Percentiles rank a stretch among this genome's conserved stretches.
Evolutionary conservation across 495 filamentous ascomycete species (phyloP).

Genomic region (Rusavskia elegans): DNA sequence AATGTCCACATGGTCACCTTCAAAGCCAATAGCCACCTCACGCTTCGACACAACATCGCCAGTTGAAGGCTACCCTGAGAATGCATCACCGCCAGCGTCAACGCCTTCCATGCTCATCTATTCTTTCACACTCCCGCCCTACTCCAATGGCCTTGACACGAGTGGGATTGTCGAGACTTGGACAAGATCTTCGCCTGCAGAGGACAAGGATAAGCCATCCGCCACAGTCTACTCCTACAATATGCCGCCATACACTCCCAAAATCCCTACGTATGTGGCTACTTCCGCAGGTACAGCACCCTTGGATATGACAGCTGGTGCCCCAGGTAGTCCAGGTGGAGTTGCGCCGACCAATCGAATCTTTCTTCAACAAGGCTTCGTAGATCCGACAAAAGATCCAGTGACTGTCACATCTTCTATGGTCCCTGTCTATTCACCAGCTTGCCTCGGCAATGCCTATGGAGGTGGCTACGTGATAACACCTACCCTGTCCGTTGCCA

Average conservation of each 20-base stretch:
- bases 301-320: background rate
- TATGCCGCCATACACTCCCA: background rate
- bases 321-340: constrained; percentile 8
- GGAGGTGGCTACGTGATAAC: constrained; percentile 14
- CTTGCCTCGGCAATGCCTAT: constrained; percentile 14
- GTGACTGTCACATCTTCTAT: constrained; percentile 6
- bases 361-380: background rate
- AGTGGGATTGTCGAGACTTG: background rate
- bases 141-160: background rate
- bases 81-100: background rate
- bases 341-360: background rate
- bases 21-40: background rate
- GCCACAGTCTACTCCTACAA: background rate
- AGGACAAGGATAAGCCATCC: background rate
- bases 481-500: constrained; percentile 12
- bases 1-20: background rate
- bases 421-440: constrained; percentile 11
- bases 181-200: background rate
- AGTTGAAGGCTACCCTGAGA: background rate
- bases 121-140: background rate
- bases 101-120: background rate
- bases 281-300: background rate
- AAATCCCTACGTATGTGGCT: background rate
- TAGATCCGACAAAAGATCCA: background rate
- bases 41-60: background rate